Evolutionary conservation across 2,329 filamentous ascomycete species (phyloP), one percentile per base, ranked within the genome.

Genomic region (Pleurostoma richardsiae): DNA sequence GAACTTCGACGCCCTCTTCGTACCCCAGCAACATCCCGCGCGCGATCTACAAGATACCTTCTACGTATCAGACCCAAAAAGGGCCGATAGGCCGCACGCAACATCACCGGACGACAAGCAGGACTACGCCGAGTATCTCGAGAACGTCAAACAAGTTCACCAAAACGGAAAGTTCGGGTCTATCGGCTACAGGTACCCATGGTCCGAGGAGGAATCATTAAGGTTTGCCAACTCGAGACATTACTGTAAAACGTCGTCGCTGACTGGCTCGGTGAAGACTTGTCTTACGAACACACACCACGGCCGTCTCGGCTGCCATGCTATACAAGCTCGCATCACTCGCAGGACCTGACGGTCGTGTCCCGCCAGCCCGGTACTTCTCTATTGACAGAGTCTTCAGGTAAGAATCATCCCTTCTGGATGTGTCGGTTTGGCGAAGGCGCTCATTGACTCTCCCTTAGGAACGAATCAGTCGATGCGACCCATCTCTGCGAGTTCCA

Each of bases 401-500:
- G 56, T 97, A 99, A 68, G 94, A 99, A 71, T 90, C 90, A 3
- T 3, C 26, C 7, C 27, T 19, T 26, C n/a, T 27, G 26, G n/a
- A 29, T 4, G 10, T 19, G 19, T 19, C 19, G 19, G 19, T 19
- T 19, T 19, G 19, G 19, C 19, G 19, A 19, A 19, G 19, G 19
- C 19, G 19, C 19, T 27, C 33, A 30, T 45, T 50, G 1, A 51
- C 41, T 30, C 10, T 30, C 10, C n/a, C 19, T 19, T 19, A 19
- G 90, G 56, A 99, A 99, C 68, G 94, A 99, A 71, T 90, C 90
- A 3, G 91, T 99, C 49, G 94, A 99, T 62, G 91, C 91, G 10
- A 99, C 94, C 6, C 94, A 99, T 75, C 71, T 99, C 61, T 91
- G 90, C 38, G 94, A 99, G 69, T 99, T 99, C 78, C 94, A 99